These are phyloP conservation scores for Dissophora ornata DNA, from an alignment of 192 early-diverging fungal genomes.

Conservation along the genomic window DNA sequence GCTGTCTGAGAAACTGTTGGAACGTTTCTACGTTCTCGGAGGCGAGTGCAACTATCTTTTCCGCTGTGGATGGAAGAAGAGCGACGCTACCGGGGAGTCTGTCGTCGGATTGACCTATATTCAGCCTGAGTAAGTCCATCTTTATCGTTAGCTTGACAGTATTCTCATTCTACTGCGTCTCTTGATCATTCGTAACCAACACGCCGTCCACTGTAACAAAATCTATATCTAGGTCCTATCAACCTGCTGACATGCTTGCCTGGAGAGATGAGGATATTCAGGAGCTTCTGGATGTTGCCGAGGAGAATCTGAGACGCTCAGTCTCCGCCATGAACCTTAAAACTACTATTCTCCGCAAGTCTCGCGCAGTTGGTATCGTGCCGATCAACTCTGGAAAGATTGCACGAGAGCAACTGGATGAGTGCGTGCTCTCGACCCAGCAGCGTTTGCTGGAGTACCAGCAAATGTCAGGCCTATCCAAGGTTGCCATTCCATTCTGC, in stretches of 20 bases:
- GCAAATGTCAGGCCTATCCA: constrained; percentile 62
- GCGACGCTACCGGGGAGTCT: constrained; percentile 15
- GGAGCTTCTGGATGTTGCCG: constrained; percentile 80
- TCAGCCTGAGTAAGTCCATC: constrained; percentile 60
- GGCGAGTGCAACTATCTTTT: constrained; percentile 95
- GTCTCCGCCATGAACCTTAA: constrained; percentile 74
- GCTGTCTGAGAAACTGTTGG: constrained; percentile 60
- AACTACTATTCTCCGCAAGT: constrained; percentile 78
- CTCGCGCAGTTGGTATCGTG: constrained; percentile 82
- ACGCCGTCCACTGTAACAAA: no score
- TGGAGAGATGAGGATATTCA: constrained; percentile 69
- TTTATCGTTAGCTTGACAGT: no score
- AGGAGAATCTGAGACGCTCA: constrained; percentile 70
- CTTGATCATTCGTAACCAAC: no score
- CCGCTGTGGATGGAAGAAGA: constrained; percentile 67
- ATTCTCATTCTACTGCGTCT: no score
- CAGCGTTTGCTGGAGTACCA: constrained; percentile 68
- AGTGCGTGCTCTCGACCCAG: constrained; percentile 84
- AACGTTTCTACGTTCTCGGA: constrained; percentile 84
- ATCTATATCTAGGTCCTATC: constrained; percentile 51
- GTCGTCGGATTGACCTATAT: constrained; percentile 74
- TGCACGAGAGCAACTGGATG: constrained; percentile 87
- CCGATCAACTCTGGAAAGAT: constrained; percentile 63
- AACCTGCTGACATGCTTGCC: constrained; percentile 55
- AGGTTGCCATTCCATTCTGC: constrained; percentile 84